Base-by-base conservation (phyloP, 2,329 filamentous ascomycete species). In the Aspergillus jensenii region DNA sequence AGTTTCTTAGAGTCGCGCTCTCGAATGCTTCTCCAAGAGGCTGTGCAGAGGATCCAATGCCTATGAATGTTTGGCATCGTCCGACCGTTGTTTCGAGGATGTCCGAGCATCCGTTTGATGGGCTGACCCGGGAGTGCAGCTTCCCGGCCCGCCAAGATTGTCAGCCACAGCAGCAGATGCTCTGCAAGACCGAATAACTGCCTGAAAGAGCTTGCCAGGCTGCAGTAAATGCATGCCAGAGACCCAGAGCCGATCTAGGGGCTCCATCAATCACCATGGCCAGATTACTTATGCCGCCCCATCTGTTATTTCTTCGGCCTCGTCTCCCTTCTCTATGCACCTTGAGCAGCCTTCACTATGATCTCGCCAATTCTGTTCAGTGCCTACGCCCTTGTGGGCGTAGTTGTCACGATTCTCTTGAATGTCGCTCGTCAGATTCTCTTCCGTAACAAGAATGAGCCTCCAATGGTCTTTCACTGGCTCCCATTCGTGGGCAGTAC, bases 391-490 rank as follows among this genome's bases (percentile, higher is more conserved):
- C 33, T 53, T n/a, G 56, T 48, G 19, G 59, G 52, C 35, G 31
- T 56, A 3, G 27, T 64, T 49, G 51, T 45, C 7, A 21, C 54
- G 3, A 55, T 65, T 37, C 17, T 55, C 25, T 15, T 61, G 7
- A 65, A 65, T 53, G 55, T 65, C 12, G 35, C 55, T 17, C 62
- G 59, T n/a, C 63, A 65, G 31, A 47, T 65, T 9, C 35, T 65
- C 40, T 62, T 62, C 35, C 63, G 53, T 33, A 64, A 57, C 55
- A 84, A 86, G 56, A 89, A 90, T 70, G 88, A 90, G 71, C 90
- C 90, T 5, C 90, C 90, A 1, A 67, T 93, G 58, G 89, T 93
- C 61, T 93, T 93, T 75, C 89, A 91, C 75, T 90, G 85, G 84
- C 82, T 93, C 69, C 90, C 90, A 1, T 68, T 78, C 17, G 46